Percentiles rank a stretch among this genome's conserved stretches.
These are phyloP conservation scores for Spatholobus suberectus DNA, from an alignment of 306 rosid species.

Conservation along the genomic window DNA sequence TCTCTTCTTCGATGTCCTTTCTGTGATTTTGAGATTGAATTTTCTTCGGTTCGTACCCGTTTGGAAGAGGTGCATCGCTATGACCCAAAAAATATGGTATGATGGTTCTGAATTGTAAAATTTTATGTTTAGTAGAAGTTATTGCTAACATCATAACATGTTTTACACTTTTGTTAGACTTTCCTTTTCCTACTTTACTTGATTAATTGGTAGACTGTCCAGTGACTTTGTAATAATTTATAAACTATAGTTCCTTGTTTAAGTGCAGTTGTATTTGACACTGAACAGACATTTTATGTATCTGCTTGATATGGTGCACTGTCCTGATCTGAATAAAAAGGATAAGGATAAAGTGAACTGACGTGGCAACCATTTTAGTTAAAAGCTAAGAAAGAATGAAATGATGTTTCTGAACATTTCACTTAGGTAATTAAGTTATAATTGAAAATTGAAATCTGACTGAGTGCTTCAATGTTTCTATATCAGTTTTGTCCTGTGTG, in stretches of 20 bases:
- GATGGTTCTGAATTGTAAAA: conserved; percentile 29
- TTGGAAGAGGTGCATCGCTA: conserved; percentile 64
- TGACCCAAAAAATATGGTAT: conserved; percentile 68
- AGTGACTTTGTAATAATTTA: conserved; percentile 6
- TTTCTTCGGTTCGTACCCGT: conserved; percentile 52
- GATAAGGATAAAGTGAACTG: neutral
- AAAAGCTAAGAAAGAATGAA: conserved; percentile 20
- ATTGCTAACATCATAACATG: neutral
- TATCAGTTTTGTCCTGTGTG: conserved; percentile 90
- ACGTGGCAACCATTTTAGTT: neutral
- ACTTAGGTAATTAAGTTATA: conserved; percentile 16
- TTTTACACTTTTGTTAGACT: conserved; percentile 5
- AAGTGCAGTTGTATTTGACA: conserved; percentile 1
- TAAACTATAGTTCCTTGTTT: conserved; percentile 7
- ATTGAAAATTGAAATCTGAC: conserved; percentile 44
- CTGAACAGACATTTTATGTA: neutral
- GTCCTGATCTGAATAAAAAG: conserved; percentile 24
- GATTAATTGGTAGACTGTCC: conserved; percentile 19
- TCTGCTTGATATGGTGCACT: conserved; percentile 19
- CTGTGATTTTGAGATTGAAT: conserved; percentile 72
- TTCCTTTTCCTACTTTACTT: neutral
- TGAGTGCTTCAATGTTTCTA: conserved; percentile 35
- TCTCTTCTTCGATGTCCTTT: conserved; percentile 64
- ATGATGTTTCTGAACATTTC: neutral
- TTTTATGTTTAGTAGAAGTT: neutral